Evolutionary conservation across 2,329 filamentous ascomycete species (phyloP), one percentile per base, ranked within the genome.

Genomic region (Aspergillus intermedius): DNA sequence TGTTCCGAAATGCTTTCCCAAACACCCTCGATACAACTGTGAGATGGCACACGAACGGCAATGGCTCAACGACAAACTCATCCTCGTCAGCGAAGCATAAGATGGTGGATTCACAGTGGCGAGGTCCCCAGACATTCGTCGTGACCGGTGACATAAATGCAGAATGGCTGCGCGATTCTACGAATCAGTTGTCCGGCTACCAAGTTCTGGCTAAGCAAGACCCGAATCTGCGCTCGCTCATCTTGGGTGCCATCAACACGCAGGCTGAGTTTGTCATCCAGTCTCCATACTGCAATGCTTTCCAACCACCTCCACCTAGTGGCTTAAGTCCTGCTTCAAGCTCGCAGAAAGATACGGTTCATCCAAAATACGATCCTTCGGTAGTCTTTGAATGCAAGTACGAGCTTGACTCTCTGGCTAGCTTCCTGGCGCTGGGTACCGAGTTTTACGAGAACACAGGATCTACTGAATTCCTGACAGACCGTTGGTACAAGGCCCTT

Each of bases 381-480:
- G 80, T 84, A 44, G 93, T 98, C 3, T 98, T 96, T 56, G 93
- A 98, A 70, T 98, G 93, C 80, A 98, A 98, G 71, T 98, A 97
- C 70, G 93, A 98, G 73, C 82, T 98, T 19, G 93, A 98, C 71
- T 96, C 91, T 7, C 77, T 98, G 0, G 93, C 91, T 0, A 86
- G 94, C 63, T 98, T 98, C 67, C 78, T 98, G 5, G 83, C 87
- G 0, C 73, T 98, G 2, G 81, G 79, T 15, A 96, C 95, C 60
- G 84, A 95, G 58, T 97, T 95, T 70, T 79, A 93, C 70, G 81
- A 86, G 35, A 79, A 88, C 62, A 94, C 89, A 0, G 78, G 78
- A 2, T 91, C 88, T 0, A 86, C 78, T 1, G 84, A 86, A 1
- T 96, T 95, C 64, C 64, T 97, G 34, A 91, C 81, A 3, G 67